Evolutionary conservation across 768 basidiomycete species (phyloP), one percentile per base, ranked within the genome.

Genomic region (Phanerodontia chrysosporium): DNA sequence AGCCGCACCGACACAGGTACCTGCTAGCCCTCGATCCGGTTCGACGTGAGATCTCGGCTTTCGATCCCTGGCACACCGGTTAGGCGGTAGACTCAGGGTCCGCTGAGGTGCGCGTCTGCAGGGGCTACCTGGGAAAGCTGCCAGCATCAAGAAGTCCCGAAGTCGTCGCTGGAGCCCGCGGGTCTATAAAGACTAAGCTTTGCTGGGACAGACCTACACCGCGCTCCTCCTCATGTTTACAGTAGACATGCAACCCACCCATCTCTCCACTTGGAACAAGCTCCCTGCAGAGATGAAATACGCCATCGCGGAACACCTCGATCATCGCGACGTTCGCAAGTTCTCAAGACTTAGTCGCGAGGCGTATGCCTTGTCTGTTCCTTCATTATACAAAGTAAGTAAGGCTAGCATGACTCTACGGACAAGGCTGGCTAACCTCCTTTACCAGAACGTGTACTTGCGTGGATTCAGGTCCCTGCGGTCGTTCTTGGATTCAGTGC

Each of bases 211-310:
- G 39, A 42, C 18, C 39, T 42, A 42, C 39, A 42, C 21, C 58
- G 42, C 24, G 12, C 36, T 18, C 39, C 52, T 29, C n/a, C 18
- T 51, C 24, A 36, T 48, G n/a, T 28, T 44, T 13, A 18, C 35
- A 45, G 56, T 49, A 42, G 28, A 27, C 48, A 51, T 61, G 60
- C 45, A 56, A 27, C 22, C 25, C 32, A 32, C 9, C 44, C 30
- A 14, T 27, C 29, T 45, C 35, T 32, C 35, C 32, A 22, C 21
- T 10, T 89, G 88, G 88, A 67, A 76, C 59, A 52, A 69, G 21
- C 83, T 90, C 64, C 88, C 88, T 42, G 75, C 75, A 0, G 88
- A 90, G 62, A 83, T 90, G 70, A 83, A 83, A 70, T 76, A 85
- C 65, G 73, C 80, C 28, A 65, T 90, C 69, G 72, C 86, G 45